Base-by-base conservation (phyloP, 2,329 filamentous ascomycete species). In the Lasiodiplodia sp. region DNA sequence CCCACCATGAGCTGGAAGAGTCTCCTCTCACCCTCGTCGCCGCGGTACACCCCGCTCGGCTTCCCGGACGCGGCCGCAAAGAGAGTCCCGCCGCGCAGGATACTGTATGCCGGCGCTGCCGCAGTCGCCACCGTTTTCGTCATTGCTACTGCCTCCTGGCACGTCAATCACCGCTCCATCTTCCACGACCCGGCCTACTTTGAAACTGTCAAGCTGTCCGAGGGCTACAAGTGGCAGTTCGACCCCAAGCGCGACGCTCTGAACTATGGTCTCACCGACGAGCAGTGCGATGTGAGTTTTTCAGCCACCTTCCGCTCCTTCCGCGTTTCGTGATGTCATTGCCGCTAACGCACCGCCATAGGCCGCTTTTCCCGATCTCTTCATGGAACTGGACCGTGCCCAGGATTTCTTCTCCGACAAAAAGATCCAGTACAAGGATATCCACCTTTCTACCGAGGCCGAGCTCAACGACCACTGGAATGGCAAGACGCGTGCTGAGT, bases 241-340 rank as follows among this genome's bases (percentile, higher is more conserved):
- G 51, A 68, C 6, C n/a, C 60, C n/a, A 38, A 38, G 16, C 53
- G 47, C 7, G 67, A 68, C 25, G 37, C 67, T 11, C 34, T 44
- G 8, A 68, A 68, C 51, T 55, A 49, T 14, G 58, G 58, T 12
- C 67, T 68, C 34, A 49, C 58, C 25, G 67, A 68, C 51, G 58
- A 56, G n/a, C 67, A 68, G 28, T 68, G 67, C 34, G 31, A 68
- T 63, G 67, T 68, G n/a, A 21, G 55, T n/a, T 38, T n/a, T 14
- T 37, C 55, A 12, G 3, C 44, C 18, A 3, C 56, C 23, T 40
- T 57, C 10, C 55, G 34, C 34, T 10, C 55, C 31, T 34, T 34
- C 31, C 31, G 31, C 31, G 31, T 21, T 47, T 7, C 2, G 31
- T 57, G 55, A 57, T 63, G 40, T 55, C 49, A 44, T 25, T 16